A percentile compares a stretch with the other conserved stretches of the same genome.
phyloP scores from a whole-genome alignment of 2,329 filamentous ascomycete species.

The Talaromyces sp. region DNA sequence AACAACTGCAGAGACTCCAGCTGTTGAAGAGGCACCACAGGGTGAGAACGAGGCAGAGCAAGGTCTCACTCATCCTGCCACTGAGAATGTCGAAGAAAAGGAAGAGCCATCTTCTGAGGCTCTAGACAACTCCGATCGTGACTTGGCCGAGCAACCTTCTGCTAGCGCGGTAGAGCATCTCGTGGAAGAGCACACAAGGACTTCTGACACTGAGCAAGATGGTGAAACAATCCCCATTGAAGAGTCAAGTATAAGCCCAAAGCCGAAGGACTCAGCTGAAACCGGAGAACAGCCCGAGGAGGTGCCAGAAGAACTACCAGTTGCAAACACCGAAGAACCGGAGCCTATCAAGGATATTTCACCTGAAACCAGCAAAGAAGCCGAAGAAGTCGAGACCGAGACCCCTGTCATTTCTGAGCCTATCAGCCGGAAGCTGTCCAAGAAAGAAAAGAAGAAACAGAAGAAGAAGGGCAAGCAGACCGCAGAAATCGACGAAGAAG shows the following conservation, averaged over 20 bases:
- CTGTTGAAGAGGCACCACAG: background rate
- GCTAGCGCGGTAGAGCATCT: background rate
- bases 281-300: background rate
- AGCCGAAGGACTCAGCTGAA: background rate
- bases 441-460: conserved; percentile 25
- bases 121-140: background rate
- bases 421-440: conserved; percentile 10
- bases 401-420: background rate
- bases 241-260: background rate
- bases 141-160: background rate
- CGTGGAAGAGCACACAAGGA: background rate
- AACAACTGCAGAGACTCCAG: background rate
- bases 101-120: background rate
- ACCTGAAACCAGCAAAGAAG: background rate
- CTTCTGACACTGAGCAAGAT: background rate
- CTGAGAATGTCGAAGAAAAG: background rate
- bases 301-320: background rate
- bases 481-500: conserved; percentile 7
- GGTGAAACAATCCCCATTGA: background rate
- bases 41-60: background rate
- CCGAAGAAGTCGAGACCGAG: background rate
- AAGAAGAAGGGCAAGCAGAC: conserved; percentile 19
- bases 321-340: background rate
- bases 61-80: background rate
- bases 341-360: background rate